These are phyloP conservation scores for Trichoderma sp. DNA, from an alignment of 2,329 filamentous ascomycete species.

Conservation along the genomic window DNA sequence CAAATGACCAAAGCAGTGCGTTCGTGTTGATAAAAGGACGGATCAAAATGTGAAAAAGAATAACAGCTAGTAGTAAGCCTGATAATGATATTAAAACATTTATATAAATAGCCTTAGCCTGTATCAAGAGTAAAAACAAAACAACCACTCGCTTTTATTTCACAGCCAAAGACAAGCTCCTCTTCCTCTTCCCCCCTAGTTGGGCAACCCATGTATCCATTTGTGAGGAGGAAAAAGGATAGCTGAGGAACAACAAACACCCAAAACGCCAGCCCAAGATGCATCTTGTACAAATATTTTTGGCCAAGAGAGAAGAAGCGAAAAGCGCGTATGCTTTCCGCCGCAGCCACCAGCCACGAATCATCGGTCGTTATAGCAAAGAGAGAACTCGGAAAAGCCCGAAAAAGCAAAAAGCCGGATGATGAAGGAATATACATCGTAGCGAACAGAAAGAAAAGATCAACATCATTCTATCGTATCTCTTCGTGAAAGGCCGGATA, in stretches of 20 bases:
- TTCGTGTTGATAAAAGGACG: no score
- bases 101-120: neutral
- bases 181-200: neutral
- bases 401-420: neutral
- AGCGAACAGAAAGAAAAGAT: neutral
- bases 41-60: neutral
- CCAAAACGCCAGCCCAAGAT: slow-evolving; percentile 29
- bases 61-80: neutral
- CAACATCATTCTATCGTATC: neutral
- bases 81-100: slow-evolving; percentile 3
- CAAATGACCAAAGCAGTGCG: neutral
- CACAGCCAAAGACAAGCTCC: neutral
- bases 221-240: neutral
- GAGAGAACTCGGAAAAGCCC: neutral
- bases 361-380: neutral
- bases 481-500: neutral
- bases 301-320: neutral
- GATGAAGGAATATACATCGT: neutral
- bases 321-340: neutral
- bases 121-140: neutral
- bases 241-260: neutral
- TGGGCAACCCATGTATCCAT: neutral
- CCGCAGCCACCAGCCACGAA: neutral
- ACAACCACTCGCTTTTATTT: slow-evolving; percentile 9
- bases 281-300: slow-evolving; percentile 18